A percentile compares a stretch with the other conserved stretches of the same genome.
Conservation (phyloP, 208 protist species). For the Trypanosoma boissoni region DNA sequence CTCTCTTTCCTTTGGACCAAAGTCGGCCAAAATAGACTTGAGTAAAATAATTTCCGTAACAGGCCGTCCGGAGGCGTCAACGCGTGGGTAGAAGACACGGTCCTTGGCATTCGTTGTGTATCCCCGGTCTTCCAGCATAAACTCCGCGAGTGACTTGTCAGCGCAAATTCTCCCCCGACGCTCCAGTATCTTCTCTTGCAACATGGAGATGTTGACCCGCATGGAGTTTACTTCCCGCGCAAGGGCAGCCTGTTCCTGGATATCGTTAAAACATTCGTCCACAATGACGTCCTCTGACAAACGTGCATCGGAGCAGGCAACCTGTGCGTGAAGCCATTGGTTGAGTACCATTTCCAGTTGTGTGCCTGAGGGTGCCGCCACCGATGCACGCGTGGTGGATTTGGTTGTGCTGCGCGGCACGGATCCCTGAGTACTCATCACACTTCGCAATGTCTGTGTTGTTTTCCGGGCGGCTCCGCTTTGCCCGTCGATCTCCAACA, state of each 20-base stretch:
- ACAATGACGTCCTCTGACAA: slow-evolving; percentile 49
- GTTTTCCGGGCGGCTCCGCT: slow-evolving; percentile 11
- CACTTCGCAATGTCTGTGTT: slow-evolving; percentile 19
- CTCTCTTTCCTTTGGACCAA: slow-evolving; percentile 32
- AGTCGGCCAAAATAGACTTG: slow-evolving; percentile 58
- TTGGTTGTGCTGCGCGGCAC: too few species aligned
- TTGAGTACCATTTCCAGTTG: slow-evolving; percentile 38
- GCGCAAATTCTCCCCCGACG: slow-evolving; percentile 50
- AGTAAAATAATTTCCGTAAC: slow-evolving; percentile 65
- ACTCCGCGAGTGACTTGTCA: slow-evolving; percentile 28
- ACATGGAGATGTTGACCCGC: slow-evolving; percentile 50
- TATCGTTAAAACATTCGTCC: slow-evolving; percentile 64
- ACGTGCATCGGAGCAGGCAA: slow-evolving; percentile 52
- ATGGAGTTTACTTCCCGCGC: slow-evolving; percentile 76
- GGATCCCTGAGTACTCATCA: too few species aligned
- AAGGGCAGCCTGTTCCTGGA: slow-evolving; percentile 69
- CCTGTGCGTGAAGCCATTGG: slow-evolving; percentile 62
- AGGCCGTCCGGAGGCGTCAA: slow-evolving; percentile 40
- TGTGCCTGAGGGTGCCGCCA: neutral
- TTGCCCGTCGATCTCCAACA: slow-evolving; percentile 15
- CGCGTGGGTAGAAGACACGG: slow-evolving; percentile 53
- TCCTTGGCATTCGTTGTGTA: slow-evolving; percentile 40
- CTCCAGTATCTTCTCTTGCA: slow-evolving; percentile 62
- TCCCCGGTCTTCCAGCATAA: slow-evolving; percentile 13
- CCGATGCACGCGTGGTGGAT: too few species aligned